Base-by-base conservation (phyloP, 345 rosid genomes). In the Dipteronia sinensis region DNA sequence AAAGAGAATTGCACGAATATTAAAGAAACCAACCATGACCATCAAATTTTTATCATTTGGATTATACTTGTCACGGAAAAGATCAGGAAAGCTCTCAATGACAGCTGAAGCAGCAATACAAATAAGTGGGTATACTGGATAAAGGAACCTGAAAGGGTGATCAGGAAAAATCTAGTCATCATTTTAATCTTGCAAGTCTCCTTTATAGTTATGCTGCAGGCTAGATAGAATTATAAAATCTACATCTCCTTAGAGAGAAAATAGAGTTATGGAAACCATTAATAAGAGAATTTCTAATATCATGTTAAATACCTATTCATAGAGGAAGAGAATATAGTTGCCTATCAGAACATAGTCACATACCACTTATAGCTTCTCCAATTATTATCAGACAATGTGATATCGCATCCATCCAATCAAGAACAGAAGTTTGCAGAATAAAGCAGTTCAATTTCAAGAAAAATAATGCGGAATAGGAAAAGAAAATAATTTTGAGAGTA, bases 101-200 rank as follows among this genome's bases (percentile, higher is more conserved):
- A 96, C 98, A 74, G 93, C 94, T 71, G 98, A 87, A 19, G 99
- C 98, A 82, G 98, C 95, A 76, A 96, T 87, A 83, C 98, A 94
- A 82, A 96, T 85, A 78, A 96, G 95, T 23, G 97, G 99, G 85
- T 94, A 94, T 78, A 96, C 81, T 23, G 98, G 97, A 86, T 96
- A 96, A 22, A 96, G 97, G 76, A 96, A 96, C 88, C 99, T 96
- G 95, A 69, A 78, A 47, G 20, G 16, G 76, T 9, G 70, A 67
- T 65, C 38, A 75, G 72, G 71, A 74, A 61, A 78, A 72, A 71
- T 61, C 20, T 64, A 34, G 69, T 69, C 61, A 78, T 9, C 65
- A 73, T 38, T 34, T 23, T 67, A 40, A 63, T 38, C 29, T 49
- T 23, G 58, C 20, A 11, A 66, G 40, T 19, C 11, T 77, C 73